Conservation (phyloP, 2,329 filamentous ascomycete species). For the Colletotrichum siamense region DNA sequence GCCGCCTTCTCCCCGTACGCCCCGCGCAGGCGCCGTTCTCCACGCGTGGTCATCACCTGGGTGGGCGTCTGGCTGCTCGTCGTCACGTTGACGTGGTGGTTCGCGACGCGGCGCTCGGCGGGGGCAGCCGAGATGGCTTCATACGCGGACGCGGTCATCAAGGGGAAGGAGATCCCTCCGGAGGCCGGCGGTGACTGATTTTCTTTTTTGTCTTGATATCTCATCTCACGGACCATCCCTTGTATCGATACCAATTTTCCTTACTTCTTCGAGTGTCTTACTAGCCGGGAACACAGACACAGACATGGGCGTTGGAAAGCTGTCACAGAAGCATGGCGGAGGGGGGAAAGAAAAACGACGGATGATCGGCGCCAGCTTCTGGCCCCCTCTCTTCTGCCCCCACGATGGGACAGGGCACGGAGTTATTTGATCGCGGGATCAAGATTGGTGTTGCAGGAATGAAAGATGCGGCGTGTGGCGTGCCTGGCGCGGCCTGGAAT, state of each 20-base stretch:
- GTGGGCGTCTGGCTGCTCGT: constrained; percentile 18
- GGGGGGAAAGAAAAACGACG: not conserved
- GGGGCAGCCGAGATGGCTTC: not conserved
- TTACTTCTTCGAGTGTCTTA: not conserved
- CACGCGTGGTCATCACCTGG: constrained; percentile 17
- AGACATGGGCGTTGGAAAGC: not conserved
- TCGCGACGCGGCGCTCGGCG: constrained; percentile 1
- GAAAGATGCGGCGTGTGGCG: not conserved
- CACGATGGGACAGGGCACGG: not conserved
- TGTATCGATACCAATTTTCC: not conserved
- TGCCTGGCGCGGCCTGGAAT: not conserved
- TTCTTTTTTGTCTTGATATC: not conserved
- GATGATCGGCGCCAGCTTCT: not conserved
- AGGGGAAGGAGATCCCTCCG: constrained; percentile 12
- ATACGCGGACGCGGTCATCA: constrained; percentile 7
- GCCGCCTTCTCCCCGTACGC: constrained; percentile 18
- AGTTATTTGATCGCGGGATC: not conserved
- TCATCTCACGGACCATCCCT: not conserved
- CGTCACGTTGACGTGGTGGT: constrained; percentile 20
- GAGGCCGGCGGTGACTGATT: not conserved
- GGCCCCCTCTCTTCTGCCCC: not conserved
- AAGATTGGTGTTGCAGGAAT: not conserved
- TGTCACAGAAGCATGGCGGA: not conserved
- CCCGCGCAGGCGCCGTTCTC: constrained; percentile 10
- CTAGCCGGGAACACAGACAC: not conserved